These are phyloP conservation scores for Testicularia cyperi DNA, from an alignment of 1,284 basidiomycete species.

Conservation along the genomic window DNA sequence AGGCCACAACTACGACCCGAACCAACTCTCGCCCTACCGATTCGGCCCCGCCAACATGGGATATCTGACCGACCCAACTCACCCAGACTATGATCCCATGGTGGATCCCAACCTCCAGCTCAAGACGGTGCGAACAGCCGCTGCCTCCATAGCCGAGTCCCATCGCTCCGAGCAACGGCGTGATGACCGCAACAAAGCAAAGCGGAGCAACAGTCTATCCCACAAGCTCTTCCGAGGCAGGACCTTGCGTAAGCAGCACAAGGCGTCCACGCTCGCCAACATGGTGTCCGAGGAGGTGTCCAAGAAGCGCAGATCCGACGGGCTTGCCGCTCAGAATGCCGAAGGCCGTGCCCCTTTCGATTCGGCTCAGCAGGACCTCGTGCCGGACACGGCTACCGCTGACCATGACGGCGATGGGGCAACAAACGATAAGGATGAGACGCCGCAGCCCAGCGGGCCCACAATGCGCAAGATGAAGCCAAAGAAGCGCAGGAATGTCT, in stretches of 20 bases:
- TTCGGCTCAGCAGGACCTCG: slow-evolving; percentile 41
- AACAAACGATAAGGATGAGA: slow-evolving; percentile 6
- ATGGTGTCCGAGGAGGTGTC: slow-evolving; percentile 24
- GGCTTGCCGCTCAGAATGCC: slow-evolving; percentile 14
- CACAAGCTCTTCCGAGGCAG: slow-evolving; percentile 45
- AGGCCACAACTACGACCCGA: slow-evolving; percentile 46
- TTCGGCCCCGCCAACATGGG: slow-evolving; percentile 26
- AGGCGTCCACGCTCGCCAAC: slow-evolving; percentile 16
- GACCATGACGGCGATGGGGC: slow-evolving; percentile 10
- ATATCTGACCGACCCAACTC: slow-evolving; percentile 47
- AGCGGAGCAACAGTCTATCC: slow-evolving; percentile 34
- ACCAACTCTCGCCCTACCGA: slow-evolving; percentile 37
- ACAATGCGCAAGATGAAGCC: slow-evolving; percentile 45
- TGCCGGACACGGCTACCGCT: slow-evolving; percentile 23
- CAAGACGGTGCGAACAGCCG: slow-evolving; percentile 53
- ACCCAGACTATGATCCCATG: slow-evolving; percentile 53
- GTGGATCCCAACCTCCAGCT: slow-evolving; percentile 54
- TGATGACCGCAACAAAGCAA: slow-evolving; percentile 37
- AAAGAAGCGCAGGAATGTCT: slow-evolving; percentile 50
- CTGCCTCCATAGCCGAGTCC: slow-evolving; percentile 53
- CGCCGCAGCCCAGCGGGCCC: slow-evolving; percentile 9
- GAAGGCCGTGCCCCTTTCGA: slow-evolving; percentile 43
- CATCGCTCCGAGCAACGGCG: slow-evolving; percentile 50
- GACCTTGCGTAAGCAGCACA: slow-evolving; percentile 29
- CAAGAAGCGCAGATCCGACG: slow-evolving; percentile 28